Evolutionary conservation across 441 rosid species (phyloP).

Genomic region (Populus hybrid): DNA sequence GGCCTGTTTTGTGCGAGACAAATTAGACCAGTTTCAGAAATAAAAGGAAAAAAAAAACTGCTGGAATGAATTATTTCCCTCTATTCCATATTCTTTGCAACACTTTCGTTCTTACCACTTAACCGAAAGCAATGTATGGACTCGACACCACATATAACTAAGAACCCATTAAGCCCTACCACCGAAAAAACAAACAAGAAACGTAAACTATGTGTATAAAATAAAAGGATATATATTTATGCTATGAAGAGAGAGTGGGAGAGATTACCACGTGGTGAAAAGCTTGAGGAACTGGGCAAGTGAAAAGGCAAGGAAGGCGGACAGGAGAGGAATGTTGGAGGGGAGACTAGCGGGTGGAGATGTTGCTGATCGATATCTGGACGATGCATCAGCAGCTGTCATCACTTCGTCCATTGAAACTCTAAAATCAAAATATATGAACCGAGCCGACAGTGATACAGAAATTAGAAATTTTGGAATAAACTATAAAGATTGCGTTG

Average conservation of each 20-base stretch:
- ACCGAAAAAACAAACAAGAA: background rate
- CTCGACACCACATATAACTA: background rate
- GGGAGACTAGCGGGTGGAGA: constrained; percentile 33
- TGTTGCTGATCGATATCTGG: constrained; percentile 31
- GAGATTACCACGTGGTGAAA: constrained; percentile 47
- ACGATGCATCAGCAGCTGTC: constrained; percentile 40
- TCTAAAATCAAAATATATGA: background rate
- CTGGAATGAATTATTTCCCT: background rate
- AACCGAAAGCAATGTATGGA: background rate
- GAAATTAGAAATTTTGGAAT: background rate
- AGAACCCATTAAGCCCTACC: background rate
- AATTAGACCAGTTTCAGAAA: background rate
- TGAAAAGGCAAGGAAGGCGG: constrained; percentile 49
- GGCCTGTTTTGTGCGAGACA: background rate
- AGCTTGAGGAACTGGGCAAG: constrained; percentile 64
- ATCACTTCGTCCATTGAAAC: constrained; percentile 40
- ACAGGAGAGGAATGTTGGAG: constrained; percentile 43
- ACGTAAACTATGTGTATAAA: background rate
- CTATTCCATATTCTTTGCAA: background rate
- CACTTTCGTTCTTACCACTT: background rate
- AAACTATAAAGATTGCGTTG: background rate
- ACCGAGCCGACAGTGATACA: background rate
- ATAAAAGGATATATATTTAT: too few relatives aligned
- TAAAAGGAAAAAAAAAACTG: background rate
- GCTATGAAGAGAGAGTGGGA: background rate